These are phyloP conservation scores for Pichia californica DNA, from an alignment of 805 yeast genomes.

Conservation along the genomic window DNA sequence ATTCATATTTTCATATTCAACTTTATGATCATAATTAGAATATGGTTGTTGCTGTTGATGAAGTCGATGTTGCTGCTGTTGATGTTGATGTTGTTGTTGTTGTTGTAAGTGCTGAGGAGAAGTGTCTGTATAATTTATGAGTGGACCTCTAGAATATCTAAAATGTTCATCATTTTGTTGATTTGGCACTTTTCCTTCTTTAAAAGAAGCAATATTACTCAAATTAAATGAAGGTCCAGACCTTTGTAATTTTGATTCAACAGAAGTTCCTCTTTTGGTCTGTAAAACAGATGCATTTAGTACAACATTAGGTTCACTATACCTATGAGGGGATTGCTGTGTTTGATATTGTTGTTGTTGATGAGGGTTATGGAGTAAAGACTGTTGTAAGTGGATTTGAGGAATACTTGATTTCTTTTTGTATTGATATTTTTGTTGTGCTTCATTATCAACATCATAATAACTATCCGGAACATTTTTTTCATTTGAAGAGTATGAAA, in stretches of 20 bases:
- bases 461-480: not conserved
- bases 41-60: not conserved
- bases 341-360: not conserved
- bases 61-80: not conserved
- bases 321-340: not conserved
- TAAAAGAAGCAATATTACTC: conserved; percentile 43
- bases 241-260: conserved; percentile 23
- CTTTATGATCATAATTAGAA: not conserved
- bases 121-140: not conserved
- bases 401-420: not conserved
- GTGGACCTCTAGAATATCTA: not conserved
- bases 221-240: conserved; percentile 50
- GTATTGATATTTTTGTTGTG: not conserved
- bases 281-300: conserved; percentile 2
- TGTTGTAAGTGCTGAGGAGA: no score
- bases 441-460: conserved; percentile 1
- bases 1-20: no score
- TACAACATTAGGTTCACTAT: not conserved
- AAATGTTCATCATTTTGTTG: not conserved
- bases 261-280: conserved; percentile 1
- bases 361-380: not conserved
- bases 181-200: conserved; percentile 14
- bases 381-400: not conserved
- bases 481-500: not conserved
- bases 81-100: no score